These are phyloP conservation scores for Pseudocercospora musae DNA, from an alignment of 2,329 filamentous ascomycete species.

Conservation along the genomic window DNA sequence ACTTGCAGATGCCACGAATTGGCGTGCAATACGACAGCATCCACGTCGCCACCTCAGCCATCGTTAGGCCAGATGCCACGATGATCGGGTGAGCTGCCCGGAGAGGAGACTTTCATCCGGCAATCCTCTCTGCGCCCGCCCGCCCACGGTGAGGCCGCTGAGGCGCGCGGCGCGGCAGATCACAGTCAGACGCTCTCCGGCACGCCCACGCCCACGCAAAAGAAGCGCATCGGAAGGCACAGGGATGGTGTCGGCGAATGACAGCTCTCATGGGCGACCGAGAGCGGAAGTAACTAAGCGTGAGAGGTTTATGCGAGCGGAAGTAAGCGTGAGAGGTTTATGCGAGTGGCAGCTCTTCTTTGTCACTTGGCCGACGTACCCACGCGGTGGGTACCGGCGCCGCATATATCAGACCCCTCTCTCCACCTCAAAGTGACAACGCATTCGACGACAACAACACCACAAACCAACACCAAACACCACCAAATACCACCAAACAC, in stretches of 20 bases:
- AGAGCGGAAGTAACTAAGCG: background rate
- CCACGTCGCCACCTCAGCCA: constrained; percentile 7
- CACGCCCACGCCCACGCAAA: constrained; percentile 5
- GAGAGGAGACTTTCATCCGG: background rate
- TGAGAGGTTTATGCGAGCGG: constrained; percentile 10
- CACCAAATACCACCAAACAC: constrained; percentile 4
- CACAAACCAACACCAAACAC: constrained; percentile 2
- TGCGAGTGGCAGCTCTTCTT: background rate
- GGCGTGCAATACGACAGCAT: background rate
- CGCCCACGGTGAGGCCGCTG: background rate
- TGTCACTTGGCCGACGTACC: background rate
- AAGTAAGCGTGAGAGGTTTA: no score
- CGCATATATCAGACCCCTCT: constrained; percentile 11
- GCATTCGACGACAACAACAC: constrained; percentile 4
- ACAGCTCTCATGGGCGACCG: background rate
- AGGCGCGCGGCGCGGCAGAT: background rate
- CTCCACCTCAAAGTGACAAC: constrained; percentile 6
- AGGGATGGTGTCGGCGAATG: background rate
- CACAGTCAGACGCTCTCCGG: background rate
- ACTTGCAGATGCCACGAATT: background rate
- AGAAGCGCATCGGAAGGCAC: background rate
- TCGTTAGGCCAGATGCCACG: background rate
- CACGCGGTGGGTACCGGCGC: no score
- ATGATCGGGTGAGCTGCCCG: constrained; percentile 3
- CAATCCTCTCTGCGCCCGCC: background rate